Evolutionary conservation across 169 alveolate species (phyloP).

Genomic region (Prorocentrum cordatum): DNA sequence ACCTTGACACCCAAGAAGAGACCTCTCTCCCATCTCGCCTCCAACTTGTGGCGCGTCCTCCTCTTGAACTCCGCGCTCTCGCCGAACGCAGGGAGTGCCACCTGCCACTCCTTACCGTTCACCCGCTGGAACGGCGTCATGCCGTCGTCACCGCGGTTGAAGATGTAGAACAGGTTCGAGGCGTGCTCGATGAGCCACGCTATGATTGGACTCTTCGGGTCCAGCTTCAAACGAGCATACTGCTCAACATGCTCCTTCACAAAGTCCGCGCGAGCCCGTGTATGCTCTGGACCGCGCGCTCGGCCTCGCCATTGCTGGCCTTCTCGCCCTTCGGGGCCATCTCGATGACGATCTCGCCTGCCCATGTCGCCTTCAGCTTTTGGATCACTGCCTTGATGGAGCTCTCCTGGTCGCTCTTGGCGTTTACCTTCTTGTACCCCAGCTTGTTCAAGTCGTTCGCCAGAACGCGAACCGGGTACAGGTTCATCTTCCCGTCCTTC

Average conservation of each 20-base stretch:
- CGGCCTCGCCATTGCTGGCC: slow-evolving; percentile 22
- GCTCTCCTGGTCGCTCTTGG: not conserved
- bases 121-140: not conserved
- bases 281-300: not conserved
- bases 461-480: not conserved
- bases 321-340: slow-evolving; percentile 2
- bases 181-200: slow-evolving; percentile 20
- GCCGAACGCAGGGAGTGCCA: not conserved
- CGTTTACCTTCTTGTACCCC: not conserved
- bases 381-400: not conserved
- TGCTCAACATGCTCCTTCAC: not conserved
- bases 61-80: not conserved
- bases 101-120: not conserved
- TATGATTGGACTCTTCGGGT: not conserved
- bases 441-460: not conserved
- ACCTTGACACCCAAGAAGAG: not conserved
- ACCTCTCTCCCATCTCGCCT: not conserved
- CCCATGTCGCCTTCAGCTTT: not conserved
- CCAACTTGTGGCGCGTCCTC: not conserved
- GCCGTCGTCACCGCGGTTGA: not conserved
- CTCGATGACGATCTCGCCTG: not conserved
- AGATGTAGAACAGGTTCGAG: not conserved
- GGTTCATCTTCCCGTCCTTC: too few species aligned
- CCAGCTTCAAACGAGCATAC: not conserved
- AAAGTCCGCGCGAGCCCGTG: not conserved